Percentiles rank a stretch among this genome's conserved stretches.
Conservation (phyloP, 2,329 filamentous ascomycete genomes). For the Colletotrichum agaves region DNA sequence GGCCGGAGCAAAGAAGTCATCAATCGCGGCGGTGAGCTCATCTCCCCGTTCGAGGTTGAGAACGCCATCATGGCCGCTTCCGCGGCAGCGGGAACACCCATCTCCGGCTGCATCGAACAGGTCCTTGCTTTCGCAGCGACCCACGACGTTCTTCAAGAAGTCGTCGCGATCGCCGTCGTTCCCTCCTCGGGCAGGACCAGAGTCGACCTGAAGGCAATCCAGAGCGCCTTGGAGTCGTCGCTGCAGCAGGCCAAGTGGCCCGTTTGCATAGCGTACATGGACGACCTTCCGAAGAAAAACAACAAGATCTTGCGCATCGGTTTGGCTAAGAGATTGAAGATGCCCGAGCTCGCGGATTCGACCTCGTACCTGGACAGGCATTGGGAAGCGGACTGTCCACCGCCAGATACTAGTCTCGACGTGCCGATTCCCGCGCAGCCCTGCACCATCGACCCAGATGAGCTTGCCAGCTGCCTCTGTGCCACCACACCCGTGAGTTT, state of each 20-base stretch:
- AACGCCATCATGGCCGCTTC: constrained; percentile 63
- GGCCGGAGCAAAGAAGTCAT: constrained; percentile 67
- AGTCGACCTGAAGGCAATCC: constrained; percentile 60
- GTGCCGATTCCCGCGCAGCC: constrained; percentile 49
- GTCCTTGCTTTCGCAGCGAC: constrained; percentile 64
- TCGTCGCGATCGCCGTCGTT: constrained; percentile 64
- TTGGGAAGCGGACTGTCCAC: constrained; percentile 60
- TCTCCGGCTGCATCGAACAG: constrained; percentile 58
- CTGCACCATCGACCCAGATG: constrained; percentile 48
- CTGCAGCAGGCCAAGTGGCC: constrained; percentile 66
- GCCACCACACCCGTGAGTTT: constrained; percentile 36
- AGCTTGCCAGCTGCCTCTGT: constrained; percentile 42
- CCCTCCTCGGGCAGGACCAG: constrained; percentile 55
- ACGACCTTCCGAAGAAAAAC: constrained; percentile 64
- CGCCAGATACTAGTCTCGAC: constrained; percentile 57
- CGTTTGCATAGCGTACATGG: constrained; percentile 63
- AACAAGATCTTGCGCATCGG: constrained; percentile 68
- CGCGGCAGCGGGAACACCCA: constrained; percentile 52
- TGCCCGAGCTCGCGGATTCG: constrained; percentile 57
- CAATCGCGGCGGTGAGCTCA: constrained; percentile 68
- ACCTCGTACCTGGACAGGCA: constrained; percentile 57
- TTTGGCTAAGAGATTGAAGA: constrained; percentile 58
- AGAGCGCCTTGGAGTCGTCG: constrained; percentile 56
- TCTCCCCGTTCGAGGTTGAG: constrained; percentile 69
- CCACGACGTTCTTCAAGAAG: constrained; percentile 65